Evolutionary conservation across 768 basidiomycete species (phyloP).

Genomic region (Antrodiella citrinella): DNA sequence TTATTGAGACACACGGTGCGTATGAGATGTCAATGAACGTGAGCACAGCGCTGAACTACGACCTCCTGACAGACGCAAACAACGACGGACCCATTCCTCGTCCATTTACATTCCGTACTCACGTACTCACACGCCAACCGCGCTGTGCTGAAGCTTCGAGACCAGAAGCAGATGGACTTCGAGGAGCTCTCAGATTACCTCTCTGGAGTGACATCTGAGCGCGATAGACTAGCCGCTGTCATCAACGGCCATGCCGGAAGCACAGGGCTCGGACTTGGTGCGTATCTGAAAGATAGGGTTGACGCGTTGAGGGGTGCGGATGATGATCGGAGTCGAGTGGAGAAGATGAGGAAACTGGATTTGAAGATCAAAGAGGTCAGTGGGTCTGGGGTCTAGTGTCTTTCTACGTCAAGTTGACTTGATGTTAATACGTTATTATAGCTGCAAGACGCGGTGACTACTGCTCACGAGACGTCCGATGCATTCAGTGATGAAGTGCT

Average conservation of each 20-base stretch:
- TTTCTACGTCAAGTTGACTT: neutral
- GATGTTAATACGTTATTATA: conserved; percentile 31
- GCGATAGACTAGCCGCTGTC: conserved; percentile 85
- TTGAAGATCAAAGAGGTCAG: conserved; percentile 90
- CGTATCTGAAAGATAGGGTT: conserved; percentile 88
- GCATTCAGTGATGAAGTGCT: conserved; percentile 95
- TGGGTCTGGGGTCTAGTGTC: no score
- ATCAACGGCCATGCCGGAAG: conserved; percentile 85
- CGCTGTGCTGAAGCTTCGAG: conserved; percentile 88
- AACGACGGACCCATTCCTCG: conserved; percentile 86
- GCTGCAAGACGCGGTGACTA: conserved; percentile 95
- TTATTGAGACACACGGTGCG: conserved; percentile 76
- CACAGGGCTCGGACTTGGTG: conserved; percentile 74
- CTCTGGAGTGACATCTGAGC: conserved; percentile 85
- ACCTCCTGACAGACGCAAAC: conserved; percentile 58
- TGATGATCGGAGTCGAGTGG: conserved; percentile 86
- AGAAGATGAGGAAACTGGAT: conserved; percentile 91
- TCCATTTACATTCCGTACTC: conserved; percentile 86
- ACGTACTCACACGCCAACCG: conserved; percentile 91
- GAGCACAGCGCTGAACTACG: no score
- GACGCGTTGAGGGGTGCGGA: conserved; percentile 89
- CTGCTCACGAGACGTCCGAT: conserved; percentile 91
- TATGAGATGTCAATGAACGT: conserved; percentile 2
- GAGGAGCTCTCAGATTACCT: conserved; percentile 96
- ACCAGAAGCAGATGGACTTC: conserved; percentile 98